These are phyloP conservation scores for Paragyromitra xinjiangensis DNA, from an alignment of 495 filamentous ascomycete species.

Conservation along the genomic window DNA sequence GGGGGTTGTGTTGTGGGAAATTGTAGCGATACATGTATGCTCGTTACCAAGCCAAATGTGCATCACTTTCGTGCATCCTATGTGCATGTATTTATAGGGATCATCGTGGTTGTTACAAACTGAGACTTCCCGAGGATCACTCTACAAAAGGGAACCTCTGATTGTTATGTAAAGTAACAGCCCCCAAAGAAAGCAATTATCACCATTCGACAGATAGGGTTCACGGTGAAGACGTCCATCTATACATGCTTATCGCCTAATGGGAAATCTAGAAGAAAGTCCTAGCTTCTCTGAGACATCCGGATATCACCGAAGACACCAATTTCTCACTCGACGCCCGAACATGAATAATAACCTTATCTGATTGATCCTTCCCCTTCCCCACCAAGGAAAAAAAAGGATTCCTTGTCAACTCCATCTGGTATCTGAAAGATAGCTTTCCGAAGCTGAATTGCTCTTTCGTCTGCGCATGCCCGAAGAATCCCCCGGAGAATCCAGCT, in stretches of 20 bases:
- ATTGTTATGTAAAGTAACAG: conserved; percentile 9
- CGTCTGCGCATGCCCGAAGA: conserved; percentile 6
- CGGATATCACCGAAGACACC: neutral
- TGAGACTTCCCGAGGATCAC: neutral
- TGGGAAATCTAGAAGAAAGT: neutral
- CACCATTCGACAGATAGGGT: neutral
- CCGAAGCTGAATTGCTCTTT: neutral
- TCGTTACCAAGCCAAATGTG: too few relatives aligned
- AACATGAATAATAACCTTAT: conserved; percentile 16
- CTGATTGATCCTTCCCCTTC: conserved; percentile 7
- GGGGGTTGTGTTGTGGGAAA: too few relatives aligned
- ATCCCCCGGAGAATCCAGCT: neutral
- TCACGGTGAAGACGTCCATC: neutral
- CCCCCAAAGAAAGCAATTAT: conserved; percentile 11
- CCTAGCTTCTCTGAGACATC: neutral
- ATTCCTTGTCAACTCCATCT: neutral
- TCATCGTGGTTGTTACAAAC: neutral
- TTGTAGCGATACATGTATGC: too few relatives aligned
- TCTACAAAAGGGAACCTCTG: neutral
- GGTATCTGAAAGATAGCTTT: neutral
- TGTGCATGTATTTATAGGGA: neutral
- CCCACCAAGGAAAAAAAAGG: neutral
- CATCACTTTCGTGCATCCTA: too few relatives aligned
- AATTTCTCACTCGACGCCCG: conserved; percentile 1
- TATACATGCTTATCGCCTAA: neutral